Base-by-base conservation (phyloP, 768 basidiomycete genomes). In the Pisolithus sp. region DNA sequence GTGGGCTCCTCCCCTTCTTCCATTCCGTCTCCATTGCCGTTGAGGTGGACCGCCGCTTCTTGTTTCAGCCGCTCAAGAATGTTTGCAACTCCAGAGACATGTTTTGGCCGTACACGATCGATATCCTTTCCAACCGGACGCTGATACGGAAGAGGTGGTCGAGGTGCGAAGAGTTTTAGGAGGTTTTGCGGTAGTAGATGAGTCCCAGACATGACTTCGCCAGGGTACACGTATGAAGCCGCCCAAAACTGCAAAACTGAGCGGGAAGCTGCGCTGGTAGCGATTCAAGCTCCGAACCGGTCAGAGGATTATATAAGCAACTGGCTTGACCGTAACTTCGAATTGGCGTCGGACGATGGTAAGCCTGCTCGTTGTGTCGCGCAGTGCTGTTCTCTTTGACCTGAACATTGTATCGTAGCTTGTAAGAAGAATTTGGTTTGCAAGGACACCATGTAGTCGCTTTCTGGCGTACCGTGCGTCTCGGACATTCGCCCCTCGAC, bases 151-250 rank as follows among this genome's bases (percentile, higher is more conserved):
- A 97, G 79, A 3, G 86, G 89, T 1, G 95, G 92, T 7, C 96
- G 83, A 4, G 96, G 93, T 0, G 92, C 86, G 68, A 98, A 99
- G 58, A 98, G 86, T 67, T 95, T 93, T 68, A 98, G 84, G 48
- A 99, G 81, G 71, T 97, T 96, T 3, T 93, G 93, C 4, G 95
- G 95, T 21, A 99, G 80, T 21, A 94, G 77, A 71, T 94, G 90
- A 4, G 91, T 93, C 45, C 87, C 88, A 9, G 76, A 76, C 76
- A 77, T 77, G 54, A 46, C 45, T 37, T 37, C 8, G 12, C 13
- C 10, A 20, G 30, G 21, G 48, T 26, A 49, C 48, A 24, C 48
- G 48, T 24, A 23, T 21, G 15, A 49, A 9, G 38, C 28, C n/a
- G 38, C 37, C 31, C 31, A 34, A n/a, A n/a, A 34, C 9, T 34